These are phyloP conservation scores for Cryptosporidium ubiquitum DNA, from an alignment of 169 alveolate species.

Conservation along the genomic window DNA sequence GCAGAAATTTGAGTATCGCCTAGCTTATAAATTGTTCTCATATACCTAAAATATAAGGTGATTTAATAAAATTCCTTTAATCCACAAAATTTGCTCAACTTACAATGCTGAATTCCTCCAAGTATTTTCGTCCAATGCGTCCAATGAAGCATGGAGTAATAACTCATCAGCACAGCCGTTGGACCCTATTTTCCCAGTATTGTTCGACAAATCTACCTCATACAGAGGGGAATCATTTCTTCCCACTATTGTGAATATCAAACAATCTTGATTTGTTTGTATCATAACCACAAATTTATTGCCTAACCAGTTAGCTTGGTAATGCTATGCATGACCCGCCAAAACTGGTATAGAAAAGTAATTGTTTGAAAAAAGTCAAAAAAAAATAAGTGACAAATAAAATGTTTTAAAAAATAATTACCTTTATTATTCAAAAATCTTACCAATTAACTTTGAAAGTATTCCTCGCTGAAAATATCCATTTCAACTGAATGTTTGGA, in stretches of 20 bases:
- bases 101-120: constrained; percentile 73
- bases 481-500: constrained; percentile 60
- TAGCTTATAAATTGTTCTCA: constrained; percentile 61
- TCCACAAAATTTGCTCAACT: background rate
- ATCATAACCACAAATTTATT: background rate
- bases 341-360: background rate
- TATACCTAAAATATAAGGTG: background rate
- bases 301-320: background rate
- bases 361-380: background rate
- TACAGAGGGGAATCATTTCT: constrained; percentile 48
- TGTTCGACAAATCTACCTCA: constrained; percentile 60
- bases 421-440: too few species aligned
- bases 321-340: background rate
- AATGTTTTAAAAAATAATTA: too few species aligned
- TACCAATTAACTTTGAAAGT: constrained; percentile 39
- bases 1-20: constrained; percentile 70
- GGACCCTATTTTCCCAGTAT: constrained; percentile 10
- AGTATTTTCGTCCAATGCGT: constrained; percentile 58
- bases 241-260: constrained; percentile 73
- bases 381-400: background rate
- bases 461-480: constrained; percentile 36
- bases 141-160: constrained; percentile 61
- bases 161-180: constrained; percentile 54
- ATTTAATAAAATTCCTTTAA: background rate
- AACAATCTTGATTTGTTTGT: constrained; percentile 18